Conservation (phyloP, 2,329 filamentous ascomycete species). For the Colletotrichum sp. region DNA sequence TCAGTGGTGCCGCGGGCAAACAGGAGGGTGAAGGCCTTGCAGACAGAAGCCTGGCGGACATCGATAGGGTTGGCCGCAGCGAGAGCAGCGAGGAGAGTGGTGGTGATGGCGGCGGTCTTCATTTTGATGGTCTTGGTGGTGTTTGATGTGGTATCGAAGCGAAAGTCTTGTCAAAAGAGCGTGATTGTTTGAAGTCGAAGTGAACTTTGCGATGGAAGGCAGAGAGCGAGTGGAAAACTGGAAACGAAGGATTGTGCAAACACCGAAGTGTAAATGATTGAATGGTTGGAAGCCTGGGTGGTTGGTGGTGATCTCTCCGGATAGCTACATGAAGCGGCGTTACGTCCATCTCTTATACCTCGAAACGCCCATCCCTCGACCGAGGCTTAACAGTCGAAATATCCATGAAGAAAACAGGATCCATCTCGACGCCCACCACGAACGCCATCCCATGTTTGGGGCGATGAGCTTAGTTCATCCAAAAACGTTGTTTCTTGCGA, state of each 20-base stretch:
- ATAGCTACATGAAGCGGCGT: not conserved
- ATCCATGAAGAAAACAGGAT: not conserved
- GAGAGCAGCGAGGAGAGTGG: conserved; percentile 28
- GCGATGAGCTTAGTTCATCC: not conserved
- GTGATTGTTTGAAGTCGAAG: not conserved
- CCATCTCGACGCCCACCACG: not conserved
- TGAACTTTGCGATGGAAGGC: not conserved
- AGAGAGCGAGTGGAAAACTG: not conserved
- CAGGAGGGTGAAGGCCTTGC: conserved; percentile 54
- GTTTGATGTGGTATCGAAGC: not conserved
- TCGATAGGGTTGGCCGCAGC: conserved; percentile 22
- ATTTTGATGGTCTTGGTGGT: conserved; percentile 22
- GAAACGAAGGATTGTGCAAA: not conserved
- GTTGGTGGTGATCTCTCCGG: not conserved
- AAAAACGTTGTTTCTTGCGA: conserved; percentile 14
- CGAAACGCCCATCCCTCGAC: not conserved
- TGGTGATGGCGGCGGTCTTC: conserved; percentile 36
- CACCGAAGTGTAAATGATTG: not conserved
- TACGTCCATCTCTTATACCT: conserved; percentile 2
- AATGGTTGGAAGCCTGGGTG: not conserved
- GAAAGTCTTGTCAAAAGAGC: not conserved
- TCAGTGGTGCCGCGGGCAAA: conserved; percentile 61
- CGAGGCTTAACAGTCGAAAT: not conserved
- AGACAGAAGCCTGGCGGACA: conserved; percentile 24
- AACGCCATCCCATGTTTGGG: conserved; percentile 1